Percentiles rank a stretch among this genome's conserved stretches.
These are phyloP conservation scores for Nicotiana tabacum DNA, from an alignment of 257 asterid species.

Conservation along the genomic window DNA sequence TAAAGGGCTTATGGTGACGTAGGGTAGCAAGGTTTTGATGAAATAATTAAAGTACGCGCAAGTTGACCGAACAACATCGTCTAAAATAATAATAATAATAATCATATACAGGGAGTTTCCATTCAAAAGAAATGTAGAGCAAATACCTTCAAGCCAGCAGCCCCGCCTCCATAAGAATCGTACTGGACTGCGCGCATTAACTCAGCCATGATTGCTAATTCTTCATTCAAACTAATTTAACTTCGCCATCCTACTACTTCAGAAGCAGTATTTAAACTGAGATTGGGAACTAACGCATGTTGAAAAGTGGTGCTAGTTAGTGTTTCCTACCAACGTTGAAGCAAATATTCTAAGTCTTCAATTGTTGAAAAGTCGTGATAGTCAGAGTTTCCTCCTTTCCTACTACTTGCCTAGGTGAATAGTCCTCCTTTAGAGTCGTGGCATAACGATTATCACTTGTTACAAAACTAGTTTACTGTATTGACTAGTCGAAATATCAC, in stretches of 20 bases:
- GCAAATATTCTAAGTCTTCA: not conserved
- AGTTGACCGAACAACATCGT: no score
- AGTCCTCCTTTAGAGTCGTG: not conserved
- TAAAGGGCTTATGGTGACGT: no score
- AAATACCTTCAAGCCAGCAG: constrained; percentile 8
- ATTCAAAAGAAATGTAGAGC: not conserved
- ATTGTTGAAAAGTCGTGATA: not conserved
- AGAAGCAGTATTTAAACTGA: not conserved
- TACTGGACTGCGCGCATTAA: constrained; percentile 7
- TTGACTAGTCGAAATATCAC: not conserved
- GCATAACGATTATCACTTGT: not conserved
- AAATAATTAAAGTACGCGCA: no score
- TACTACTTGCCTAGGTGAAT: not conserved
- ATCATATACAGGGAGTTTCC: no score
- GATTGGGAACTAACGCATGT: not conserved
- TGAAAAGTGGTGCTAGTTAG: not conserved
- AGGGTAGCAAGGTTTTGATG: no score
- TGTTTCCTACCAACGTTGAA: not conserved
- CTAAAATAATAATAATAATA: no score
- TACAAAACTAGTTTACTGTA: not conserved
- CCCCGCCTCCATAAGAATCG: constrained; percentile 3
- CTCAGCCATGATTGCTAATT: not conserved
- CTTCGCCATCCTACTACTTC: not conserved
- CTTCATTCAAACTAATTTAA: not conserved
- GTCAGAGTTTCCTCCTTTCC: not conserved